These are phyloP conservation scores for Cyclaneusma minus DNA, from an alignment of 2,329 filamentous ascomycete genomes.

Conservation along the genomic window DNA sequence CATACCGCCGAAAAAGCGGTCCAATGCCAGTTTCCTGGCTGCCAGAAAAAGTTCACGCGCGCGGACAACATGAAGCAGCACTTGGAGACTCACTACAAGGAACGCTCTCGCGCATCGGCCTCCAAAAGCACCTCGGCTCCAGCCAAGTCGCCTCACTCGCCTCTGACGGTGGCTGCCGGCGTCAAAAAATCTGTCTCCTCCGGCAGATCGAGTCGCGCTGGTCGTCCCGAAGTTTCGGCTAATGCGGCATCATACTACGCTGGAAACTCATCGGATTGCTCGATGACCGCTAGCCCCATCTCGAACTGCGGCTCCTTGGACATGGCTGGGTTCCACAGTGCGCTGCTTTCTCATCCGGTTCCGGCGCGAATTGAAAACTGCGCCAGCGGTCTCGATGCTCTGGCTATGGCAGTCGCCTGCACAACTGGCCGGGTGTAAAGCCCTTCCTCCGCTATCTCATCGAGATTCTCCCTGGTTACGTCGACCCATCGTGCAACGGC, in stretches of 20 bases:
- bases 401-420: slow-evolving; percentile 34
- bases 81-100: slow-evolving; percentile 59
- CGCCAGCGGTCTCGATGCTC: slow-evolving; percentile 36
- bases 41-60: slow-evolving; percentile 67
- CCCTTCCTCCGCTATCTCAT: neutral
- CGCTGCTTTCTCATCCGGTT: slow-evolving; percentile 29
- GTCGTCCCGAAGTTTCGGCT: slow-evolving; percentile 1
- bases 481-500: neutral
- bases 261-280: too few relatives aligned
- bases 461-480: neutral
- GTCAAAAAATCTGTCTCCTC: slow-evolving; percentile 15
- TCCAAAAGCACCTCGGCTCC: slow-evolving; percentile 15
- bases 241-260: neutral
- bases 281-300: too few relatives aligned
- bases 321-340: slow-evolving; percentile 27
- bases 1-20: slow-evolving; percentile 71
- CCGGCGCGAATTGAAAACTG: slow-evolving; percentile 27
- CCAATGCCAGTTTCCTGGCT: slow-evolving; percentile 49
- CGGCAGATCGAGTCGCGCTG: slow-evolving; percentile 14
- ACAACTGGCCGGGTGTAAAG: neutral
- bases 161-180: slow-evolving; percentile 12
- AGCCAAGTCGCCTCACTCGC: slow-evolving; percentile 18
- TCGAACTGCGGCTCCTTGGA: slow-evolving; percentile 27
- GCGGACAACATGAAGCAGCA: slow-evolving; percentile 85
- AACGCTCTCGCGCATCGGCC: slow-evolving; percentile 18